Conservation (phyloP, 306 rosid species). For the Lotus japonicus region DNA sequence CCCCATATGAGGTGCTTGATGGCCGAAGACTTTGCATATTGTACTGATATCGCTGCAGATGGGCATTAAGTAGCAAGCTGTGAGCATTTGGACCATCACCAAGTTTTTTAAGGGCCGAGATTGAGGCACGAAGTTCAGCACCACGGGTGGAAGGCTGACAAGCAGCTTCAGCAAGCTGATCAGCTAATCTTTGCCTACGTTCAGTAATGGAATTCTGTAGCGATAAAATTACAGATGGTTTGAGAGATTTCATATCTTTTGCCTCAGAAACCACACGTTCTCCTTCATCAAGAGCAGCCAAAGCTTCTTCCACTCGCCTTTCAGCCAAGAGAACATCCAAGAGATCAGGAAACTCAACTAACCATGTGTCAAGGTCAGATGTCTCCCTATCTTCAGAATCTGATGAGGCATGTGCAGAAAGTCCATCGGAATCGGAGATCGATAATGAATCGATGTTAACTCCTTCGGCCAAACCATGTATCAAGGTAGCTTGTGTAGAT, state of each 20-base stretch:
- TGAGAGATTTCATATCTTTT: constrained; percentile 54
- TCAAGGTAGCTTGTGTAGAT: constrained; percentile 91
- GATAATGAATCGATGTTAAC: constrained; percentile 60
- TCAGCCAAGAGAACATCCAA: constrained; percentile 93
- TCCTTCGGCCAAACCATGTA: constrained; percentile 95
- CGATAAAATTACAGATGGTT: constrained; percentile 47
- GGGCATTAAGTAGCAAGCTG: constrained; percentile 78
- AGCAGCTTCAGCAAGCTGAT: constrained; percentile 99
- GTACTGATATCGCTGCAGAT: constrained; percentile 79
- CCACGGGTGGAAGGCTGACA: constrained; percentile 98
- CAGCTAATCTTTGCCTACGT: constrained; percentile 76
- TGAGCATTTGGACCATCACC: constrained; percentile 98
- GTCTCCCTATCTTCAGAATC: constrained; percentile 52
- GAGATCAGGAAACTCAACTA: constrained; percentile 87
- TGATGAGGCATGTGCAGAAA: constrained; percentile 31
- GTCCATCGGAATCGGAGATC: constrained; percentile 43
- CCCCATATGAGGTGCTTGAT: constrained; percentile 95
- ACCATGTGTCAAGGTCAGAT: constrained; percentile 82
- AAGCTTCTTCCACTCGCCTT: constrained; percentile 89
- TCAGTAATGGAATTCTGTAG: constrained; percentile 66
- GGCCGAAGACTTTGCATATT: constrained; percentile 95
- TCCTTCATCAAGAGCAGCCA: constrained; percentile 85
- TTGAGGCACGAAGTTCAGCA: constrained; percentile 80
- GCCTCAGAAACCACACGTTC: constrained; percentile 73
- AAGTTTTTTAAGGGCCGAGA: constrained; percentile 87